phyloP scores from a whole-genome alignment of 2,329 filamentous ascomycete species.

The Xylaria sp. region DNA sequence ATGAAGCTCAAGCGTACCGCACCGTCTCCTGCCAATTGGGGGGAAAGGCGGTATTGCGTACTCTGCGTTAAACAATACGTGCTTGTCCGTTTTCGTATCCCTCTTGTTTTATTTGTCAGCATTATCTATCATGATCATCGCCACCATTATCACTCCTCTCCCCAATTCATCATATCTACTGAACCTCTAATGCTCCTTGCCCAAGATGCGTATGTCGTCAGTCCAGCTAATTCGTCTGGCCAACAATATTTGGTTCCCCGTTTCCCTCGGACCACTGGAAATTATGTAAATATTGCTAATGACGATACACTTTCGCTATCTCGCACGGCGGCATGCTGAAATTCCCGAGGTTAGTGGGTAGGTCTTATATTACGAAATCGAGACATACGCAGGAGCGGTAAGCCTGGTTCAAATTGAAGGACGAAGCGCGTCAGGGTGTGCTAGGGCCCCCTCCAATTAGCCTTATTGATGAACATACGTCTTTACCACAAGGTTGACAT shows the following conservation, averaged over 20 bases:
- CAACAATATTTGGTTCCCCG: neutral
- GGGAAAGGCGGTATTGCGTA: conserved; percentile 10
- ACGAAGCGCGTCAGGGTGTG: neutral
- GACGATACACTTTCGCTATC: neutral
- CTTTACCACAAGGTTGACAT: neutral
- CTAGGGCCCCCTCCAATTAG: neutral
- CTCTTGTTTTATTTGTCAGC: neutral
- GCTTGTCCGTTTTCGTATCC: neutral
- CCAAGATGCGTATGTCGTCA: neutral
- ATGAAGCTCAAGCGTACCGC: neutral
- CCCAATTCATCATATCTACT: neutral
- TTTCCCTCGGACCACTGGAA: neutral
- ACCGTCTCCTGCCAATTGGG: conserved; percentile 11
- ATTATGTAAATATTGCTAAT: neutral
- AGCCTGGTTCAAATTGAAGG: neutral
- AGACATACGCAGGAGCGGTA: neutral
- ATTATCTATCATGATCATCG: neutral
- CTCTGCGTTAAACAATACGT: conserved; percentile 2
- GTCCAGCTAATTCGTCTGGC: neutral
- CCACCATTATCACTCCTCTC: neutral
- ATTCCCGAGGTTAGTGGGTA: neutral
- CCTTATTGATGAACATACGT: neutral
- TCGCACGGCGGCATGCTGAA: neutral
- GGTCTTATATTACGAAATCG: neutral
- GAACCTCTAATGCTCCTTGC: neutral